phyloP scores from a whole-genome alignment of 169 alveolate genomes.

The Besnoitia besnoiti region DNA sequence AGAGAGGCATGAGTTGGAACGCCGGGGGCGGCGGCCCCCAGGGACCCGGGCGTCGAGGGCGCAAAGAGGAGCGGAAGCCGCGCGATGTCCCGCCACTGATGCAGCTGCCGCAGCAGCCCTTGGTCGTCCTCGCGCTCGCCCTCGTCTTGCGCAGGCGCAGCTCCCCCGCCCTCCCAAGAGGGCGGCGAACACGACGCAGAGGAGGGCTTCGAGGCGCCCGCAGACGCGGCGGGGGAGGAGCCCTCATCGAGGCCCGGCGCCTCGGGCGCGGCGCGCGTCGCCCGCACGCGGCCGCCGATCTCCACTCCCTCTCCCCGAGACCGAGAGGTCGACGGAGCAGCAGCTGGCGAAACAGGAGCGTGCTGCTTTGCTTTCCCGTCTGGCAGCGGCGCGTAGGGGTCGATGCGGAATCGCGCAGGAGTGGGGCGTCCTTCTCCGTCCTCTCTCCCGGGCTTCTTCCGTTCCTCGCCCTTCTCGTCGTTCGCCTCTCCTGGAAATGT shows the following conservation, averaged over 20 bases:
- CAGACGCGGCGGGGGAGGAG: too few species aligned
- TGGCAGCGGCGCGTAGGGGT: background rate
- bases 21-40: background rate
- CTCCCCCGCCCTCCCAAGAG: background rate
- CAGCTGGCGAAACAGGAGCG: too few species aligned
- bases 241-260: background rate
- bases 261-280: background rate
- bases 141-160: background rate
- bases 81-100: background rate
- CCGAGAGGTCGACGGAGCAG: too few species aligned
- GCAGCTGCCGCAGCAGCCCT: conserved; percentile 6
- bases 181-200: background rate
- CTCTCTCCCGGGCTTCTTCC: background rate
- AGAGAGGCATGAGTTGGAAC: background rate
- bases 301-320: too few species aligned
- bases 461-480: background rate
- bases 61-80: background rate
- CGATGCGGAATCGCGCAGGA: background rate
- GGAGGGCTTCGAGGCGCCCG: background rate
- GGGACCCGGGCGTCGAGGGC: background rate
- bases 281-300: background rate
- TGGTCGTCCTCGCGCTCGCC: background rate
- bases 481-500: too few species aligned
- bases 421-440: background rate
- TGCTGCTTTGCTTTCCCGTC: background rate